phyloP scores from a whole-genome alignment of 768 basidiomycete genomes.

The Boletus edulis region DNA sequence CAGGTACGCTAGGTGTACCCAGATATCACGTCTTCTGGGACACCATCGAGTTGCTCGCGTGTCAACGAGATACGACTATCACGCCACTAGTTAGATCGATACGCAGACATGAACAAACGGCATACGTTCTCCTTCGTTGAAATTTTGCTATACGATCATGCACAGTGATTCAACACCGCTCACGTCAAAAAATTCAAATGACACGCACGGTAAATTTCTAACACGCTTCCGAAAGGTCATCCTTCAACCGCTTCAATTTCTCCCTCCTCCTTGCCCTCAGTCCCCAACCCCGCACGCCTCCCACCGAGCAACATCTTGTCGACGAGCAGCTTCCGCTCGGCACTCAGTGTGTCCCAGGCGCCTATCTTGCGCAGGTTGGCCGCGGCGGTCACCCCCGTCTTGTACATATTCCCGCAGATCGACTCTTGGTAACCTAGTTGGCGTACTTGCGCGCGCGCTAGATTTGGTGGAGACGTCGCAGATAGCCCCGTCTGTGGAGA shows the following conservation, averaged over 20 bases:
- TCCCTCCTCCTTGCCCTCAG: conserved; percentile 61
- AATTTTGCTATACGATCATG: conserved; percentile 64
- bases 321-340: conserved; percentile 71
- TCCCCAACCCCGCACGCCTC: conserved; percentile 71
- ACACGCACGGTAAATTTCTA: no score
- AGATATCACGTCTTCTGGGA: conserved; percentile 73
- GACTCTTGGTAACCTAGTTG: conserved; percentile 75
- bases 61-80: conserved; percentile 60
- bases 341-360: conserved; percentile 55
- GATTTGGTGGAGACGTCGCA: conserved; percentile 78
- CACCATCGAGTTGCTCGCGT: conserved; percentile 72
- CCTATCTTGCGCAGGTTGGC: conserved; percentile 65
- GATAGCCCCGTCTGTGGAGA: conserved; percentile 70
- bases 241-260: conserved; percentile 60
- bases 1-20: conserved; percentile 69
- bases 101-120: not conserved
- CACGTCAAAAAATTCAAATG: no score
- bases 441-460: conserved; percentile 63
- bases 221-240: conserved; percentile 71
- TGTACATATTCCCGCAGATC: conserved; percentile 80
- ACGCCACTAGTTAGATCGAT: not conserved
- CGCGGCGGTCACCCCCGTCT: conserved; percentile 66
- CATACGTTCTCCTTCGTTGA: conserved; percentile 75
- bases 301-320: conserved; percentile 82
- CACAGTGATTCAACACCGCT: not conserved